These are phyloP conservation scores for Leishmania guyanensis DNA, from an alignment of 208 protist species.

Conservation along the genomic window DNA sequence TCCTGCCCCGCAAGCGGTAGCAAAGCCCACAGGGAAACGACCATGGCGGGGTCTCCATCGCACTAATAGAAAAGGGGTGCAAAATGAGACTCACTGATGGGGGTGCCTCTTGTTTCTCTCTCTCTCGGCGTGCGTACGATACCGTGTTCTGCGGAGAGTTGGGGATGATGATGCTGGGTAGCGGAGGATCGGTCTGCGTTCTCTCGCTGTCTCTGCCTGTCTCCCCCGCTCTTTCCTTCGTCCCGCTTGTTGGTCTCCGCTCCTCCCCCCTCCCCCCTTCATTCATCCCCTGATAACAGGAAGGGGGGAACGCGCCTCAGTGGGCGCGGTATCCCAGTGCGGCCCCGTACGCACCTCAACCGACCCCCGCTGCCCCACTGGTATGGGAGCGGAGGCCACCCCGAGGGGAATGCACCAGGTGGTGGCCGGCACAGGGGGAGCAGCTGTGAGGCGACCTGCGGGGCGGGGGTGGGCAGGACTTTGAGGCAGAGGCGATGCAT, in stretches of 20 bases:
- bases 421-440: no score
- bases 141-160: not conserved
- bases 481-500: not conserved
- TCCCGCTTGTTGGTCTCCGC: not conserved
- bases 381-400: not conserved
- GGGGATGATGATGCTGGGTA: not conserved
- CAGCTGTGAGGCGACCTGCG: no score
- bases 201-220: not conserved
- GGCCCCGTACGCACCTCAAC: not conserved
- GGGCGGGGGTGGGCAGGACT: no score
- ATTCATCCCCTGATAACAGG: not conserved
- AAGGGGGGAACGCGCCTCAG: no score
- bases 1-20: conserved; percentile 12
- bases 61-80: not conserved
- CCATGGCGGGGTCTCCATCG: not conserved
- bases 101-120: not conserved
- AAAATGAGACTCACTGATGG: no score
- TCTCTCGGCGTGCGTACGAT: not conserved
- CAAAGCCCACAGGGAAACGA: not conserved
- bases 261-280: not conserved
- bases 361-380: not conserved
- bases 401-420: not conserved
- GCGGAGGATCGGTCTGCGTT: not conserved
- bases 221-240: not conserved
- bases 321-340: not conserved